Conservation (phyloP, 2,329 filamentous ascomycete species). For the Aspergillus awamori region DNA sequence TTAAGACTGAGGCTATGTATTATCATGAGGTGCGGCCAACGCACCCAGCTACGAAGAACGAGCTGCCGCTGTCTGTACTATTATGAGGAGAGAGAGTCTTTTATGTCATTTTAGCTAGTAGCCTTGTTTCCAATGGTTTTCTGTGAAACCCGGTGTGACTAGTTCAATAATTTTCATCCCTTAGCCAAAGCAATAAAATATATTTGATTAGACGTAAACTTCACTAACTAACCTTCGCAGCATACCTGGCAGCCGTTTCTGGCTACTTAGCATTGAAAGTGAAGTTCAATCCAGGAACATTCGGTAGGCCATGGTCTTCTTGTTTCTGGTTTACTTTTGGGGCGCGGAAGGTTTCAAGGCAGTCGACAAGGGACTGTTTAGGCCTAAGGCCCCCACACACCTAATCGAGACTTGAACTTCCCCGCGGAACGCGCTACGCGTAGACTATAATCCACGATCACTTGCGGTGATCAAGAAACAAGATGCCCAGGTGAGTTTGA, state of each 20-base stretch:
- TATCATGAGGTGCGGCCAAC: background rate
- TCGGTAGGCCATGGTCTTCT: background rate
- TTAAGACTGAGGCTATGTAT: background rate
- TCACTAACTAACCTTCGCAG: too few species aligned
- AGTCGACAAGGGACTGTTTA: background rate
- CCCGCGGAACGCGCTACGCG: conserved; percentile 42
- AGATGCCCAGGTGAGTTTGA: conserved; percentile 43
- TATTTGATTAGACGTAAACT: too few species aligned
- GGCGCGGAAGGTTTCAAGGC: background rate
- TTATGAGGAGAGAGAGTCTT: background rate
- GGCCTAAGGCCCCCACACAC: conserved; percentile 32
- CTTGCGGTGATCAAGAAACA: conserved; percentile 31
- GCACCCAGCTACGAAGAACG: background rate
- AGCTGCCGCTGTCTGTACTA: background rate
- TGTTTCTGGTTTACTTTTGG: background rate
- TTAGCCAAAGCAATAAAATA: background rate
- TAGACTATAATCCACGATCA: conserved; percentile 32
- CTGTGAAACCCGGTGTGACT: background rate
- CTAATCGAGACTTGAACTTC: conserved; percentile 25
- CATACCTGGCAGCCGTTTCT: too few species aligned
- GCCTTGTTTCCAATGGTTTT: too few species aligned
- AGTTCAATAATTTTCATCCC: background rate
- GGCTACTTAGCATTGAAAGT: too few species aligned
- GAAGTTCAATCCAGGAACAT: background rate
- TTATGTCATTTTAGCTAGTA: background rate